Evolutionary conservation across 768 basidiomycete species (phyloP).

Genomic region (Hypholoma fasciculare): DNA sequence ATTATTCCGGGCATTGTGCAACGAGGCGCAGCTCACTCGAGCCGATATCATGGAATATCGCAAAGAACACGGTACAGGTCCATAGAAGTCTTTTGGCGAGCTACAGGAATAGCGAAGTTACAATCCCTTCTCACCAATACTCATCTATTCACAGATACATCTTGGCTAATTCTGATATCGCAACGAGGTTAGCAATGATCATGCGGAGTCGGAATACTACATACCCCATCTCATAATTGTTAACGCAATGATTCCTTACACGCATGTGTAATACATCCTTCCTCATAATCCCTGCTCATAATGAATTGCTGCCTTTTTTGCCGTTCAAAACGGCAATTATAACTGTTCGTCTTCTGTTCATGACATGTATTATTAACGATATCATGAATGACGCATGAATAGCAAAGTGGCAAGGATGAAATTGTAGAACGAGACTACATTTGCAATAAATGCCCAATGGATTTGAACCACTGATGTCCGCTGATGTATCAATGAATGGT

Average conservation of each 20-base stretch:
- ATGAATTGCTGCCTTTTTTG: neutral
- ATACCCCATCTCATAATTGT: neutral
- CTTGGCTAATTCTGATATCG: neutral
- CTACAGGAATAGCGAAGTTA: neutral
- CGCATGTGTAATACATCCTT: neutral
- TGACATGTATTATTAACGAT: neutral
- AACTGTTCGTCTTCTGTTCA: neutral
- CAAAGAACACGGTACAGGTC: constrained; percentile 24
- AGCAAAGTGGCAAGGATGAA: neutral
- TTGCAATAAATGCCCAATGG: neutral
- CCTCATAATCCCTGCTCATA: neutral
- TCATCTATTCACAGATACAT: neutral
- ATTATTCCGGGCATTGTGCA: constrained; percentile 70
- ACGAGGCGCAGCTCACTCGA: constrained; percentile 59
- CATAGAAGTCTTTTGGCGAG: neutral
- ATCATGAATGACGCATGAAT: neutral
- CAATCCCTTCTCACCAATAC: neutral
- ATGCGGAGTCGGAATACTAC: neutral
- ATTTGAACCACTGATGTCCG: neutral
- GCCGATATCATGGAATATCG: constrained; percentile 57
- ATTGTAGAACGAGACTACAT: neutral
- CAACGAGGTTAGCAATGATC: neutral
- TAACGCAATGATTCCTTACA: neutral
- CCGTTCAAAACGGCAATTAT: too few relatives aligned
- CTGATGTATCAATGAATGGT: neutral